phyloP scores from a whole-genome alignment of 73 alveolate species.

The Paramecium tetraurelia region DNA sequence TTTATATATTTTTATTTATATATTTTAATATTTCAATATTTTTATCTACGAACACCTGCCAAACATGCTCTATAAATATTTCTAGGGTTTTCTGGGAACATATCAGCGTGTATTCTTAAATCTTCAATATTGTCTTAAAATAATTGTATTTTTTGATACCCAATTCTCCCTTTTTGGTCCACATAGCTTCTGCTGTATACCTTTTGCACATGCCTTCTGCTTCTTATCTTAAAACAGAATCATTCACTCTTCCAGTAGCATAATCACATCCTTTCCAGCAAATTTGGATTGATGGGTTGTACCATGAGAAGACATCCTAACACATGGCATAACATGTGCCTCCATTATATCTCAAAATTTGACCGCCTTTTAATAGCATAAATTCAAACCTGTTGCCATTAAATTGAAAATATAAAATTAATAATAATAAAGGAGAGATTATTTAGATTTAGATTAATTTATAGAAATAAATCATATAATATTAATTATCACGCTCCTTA shows the following conservation, averaged over 20 bases:
- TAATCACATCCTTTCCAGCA: slow-evolving; percentile 91
- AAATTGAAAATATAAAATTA: not conserved
- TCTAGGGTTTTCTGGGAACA: slow-evolving; percentile 78
- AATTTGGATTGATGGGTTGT: slow-evolving; percentile 57
- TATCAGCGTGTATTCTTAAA: slow-evolving; percentile 82
- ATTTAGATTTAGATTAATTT: not conserved
- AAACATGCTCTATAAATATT: slow-evolving; percentile 88
- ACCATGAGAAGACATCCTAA: slow-evolving; percentile 61
- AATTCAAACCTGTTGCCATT: slow-evolving; percentile 21
- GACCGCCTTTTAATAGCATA: not conserved
- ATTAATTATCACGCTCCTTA: slow-evolving; percentile 27
- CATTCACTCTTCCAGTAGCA: slow-evolving; percentile 81
- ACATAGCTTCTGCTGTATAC: slow-evolving; percentile 72
- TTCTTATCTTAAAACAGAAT: slow-evolving; percentile 72
- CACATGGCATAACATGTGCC: slow-evolving; percentile 64
- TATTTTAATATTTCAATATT: slow-evolving; percentile 67
- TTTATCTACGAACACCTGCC: slow-evolving; percentile 89
- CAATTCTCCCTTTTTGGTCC: slow-evolving; percentile 64
- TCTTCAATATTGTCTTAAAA: slow-evolving; percentile 76
- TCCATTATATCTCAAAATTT: slow-evolving; percentile 30
- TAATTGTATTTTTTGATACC: slow-evolving; percentile 23
- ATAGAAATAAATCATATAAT: not conserved
- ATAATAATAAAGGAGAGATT: not conserved
- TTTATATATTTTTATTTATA: not conserved
- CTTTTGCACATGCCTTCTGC: slow-evolving; percentile 91